Evolutionary conservation across 805 yeast species (phyloP), one percentile per base, ranked within the genome.

Genomic region (Lachancea fermentati): DNA sequence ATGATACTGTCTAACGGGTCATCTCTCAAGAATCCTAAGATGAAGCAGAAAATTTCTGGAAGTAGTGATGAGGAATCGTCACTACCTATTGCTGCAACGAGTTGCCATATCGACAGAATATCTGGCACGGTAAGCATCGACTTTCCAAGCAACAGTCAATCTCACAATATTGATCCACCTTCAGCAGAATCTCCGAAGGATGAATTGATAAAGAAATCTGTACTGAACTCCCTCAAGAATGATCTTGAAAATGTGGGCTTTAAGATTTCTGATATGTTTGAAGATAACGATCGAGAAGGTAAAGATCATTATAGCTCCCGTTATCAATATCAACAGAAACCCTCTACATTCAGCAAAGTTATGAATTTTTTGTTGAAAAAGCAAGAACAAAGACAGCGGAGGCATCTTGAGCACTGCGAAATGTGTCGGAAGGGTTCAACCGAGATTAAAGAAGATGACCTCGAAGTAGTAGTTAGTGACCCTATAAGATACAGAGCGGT

Each of bases 401-500:
- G 52, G 31, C 81, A 75, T 45, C 26, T 69, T 24, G 54, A 67
- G 36, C 50, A 65, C 42, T 75, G 81, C 46, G 44, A 57, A 11
- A 56, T 55, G 18, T 75, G 81, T 51, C 61, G 62, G 37, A 3
- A n/a, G n/a, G 31, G 14, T 13, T 29, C 14, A n/a, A 8, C 22
- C 11, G 12, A 17, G 29, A 14, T 6, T 13, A n/a, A 14, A 8
- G 32, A 58, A 16, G 41, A 43, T 25, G 46, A 48, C 33, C 22
- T 12, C 14, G 19, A 25, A 24, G 33, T 19, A 7, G 19, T 14
- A n/a, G 15, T 18, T 5, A 31, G 26, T 5, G 24, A 19, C 14
- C n/a, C 15, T n/a, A 30, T 25, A 5, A 24, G 15, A 8, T 72
- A 60, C 44, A 55, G 76, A 35, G 85, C 82, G 0, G 71, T 75